Base-by-base conservation (phyloP, 2,329 filamentous ascomycete genomes). In the Aureobasidium sp. region DNA sequence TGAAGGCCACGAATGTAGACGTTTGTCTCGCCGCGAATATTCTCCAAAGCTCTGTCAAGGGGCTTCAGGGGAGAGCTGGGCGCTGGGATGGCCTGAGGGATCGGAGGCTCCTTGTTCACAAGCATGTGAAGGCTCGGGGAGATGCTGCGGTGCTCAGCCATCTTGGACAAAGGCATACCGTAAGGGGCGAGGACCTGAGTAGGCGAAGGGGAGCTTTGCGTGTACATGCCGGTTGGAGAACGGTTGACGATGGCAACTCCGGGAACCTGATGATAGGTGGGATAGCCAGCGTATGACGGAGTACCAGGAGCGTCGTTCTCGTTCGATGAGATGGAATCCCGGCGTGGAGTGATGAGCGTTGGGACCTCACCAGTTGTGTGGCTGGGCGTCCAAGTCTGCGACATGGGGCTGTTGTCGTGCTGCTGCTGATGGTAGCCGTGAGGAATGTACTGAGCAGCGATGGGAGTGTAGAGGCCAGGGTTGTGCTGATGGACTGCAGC, bases 1-100 rank as follows among this genome's bases (percentile, higher is more conserved):
- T 96, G 89, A 65, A 99, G 87, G 20, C 95, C 95, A 64, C 94
- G 90, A 66, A 99, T 97, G 79, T 99, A 99, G 67, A 99, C 93
- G 71, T 99, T 99, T 66, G 91, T 94, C 72, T 97, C 96, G 48
- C 92, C 92, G 52, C 89, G 94, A 63, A 91, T 89, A 71, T 97
- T 97, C 77, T 96, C 90, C 53, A 99, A 81, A 71, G 92, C 96
- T 75, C 96, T 92, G 66, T 96, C 93, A 32, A 97, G 84, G 46
- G 89, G 92, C 81, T 96, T 90, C 78, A 90, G 85, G 70, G 89
- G 89, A 62, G 93, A 92, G 27, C 87, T 87, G 32, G 91, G 90
- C 62, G 94, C 93, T 17, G 93, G 93, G 50, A 99, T 92, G 56
- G 94, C 93, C 66, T 84, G 83, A 23, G 94, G 94, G 65, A 99